phyloP scores from a whole-genome alignment of 129 eudicot genomes.

The Centrapalus pauciflorus region DNA sequence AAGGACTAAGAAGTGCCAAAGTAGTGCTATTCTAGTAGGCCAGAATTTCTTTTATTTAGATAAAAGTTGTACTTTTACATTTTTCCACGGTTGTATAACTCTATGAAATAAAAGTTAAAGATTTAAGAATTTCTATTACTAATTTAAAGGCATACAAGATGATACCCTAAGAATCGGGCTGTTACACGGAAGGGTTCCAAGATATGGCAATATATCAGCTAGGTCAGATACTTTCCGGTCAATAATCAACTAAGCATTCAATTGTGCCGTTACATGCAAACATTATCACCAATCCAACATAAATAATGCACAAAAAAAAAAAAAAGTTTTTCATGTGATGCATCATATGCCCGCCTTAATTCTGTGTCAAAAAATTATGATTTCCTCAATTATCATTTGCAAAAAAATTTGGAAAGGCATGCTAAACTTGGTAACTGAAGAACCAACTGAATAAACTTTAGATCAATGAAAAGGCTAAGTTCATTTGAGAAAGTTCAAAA shows the following conservation, averaged over 20 bases:
- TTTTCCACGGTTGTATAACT: no score
- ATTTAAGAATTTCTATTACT: no score
- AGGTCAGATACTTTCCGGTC: not conserved
- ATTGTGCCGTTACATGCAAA: constrained; percentile 1
- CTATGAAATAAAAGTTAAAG: no score
- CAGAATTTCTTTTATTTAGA: no score
- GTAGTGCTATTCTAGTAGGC: no score
- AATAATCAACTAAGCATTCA: not conserved
- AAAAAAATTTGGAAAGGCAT: not conserved
- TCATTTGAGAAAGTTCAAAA: not conserved
- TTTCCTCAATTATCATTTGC: not conserved
- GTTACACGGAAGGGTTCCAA: not conserved
- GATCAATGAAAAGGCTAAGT: not conserved
- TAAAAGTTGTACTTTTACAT: no score
- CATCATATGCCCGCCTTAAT: not conserved
- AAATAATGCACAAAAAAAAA: not conserved
- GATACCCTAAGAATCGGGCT: no score
- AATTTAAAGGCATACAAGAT: no score
- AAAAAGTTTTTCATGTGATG: not conserved
- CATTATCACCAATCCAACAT: not conserved
- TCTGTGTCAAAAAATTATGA: not conserved
- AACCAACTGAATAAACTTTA: not conserved
- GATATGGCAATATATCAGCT: not conserved
- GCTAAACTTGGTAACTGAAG: not conserved
- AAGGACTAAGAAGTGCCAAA: no score